Evolutionary conservation across 2,329 filamentous ascomycete species (phyloP).

Genomic region (Chaetomiaceae sp.): DNA sequence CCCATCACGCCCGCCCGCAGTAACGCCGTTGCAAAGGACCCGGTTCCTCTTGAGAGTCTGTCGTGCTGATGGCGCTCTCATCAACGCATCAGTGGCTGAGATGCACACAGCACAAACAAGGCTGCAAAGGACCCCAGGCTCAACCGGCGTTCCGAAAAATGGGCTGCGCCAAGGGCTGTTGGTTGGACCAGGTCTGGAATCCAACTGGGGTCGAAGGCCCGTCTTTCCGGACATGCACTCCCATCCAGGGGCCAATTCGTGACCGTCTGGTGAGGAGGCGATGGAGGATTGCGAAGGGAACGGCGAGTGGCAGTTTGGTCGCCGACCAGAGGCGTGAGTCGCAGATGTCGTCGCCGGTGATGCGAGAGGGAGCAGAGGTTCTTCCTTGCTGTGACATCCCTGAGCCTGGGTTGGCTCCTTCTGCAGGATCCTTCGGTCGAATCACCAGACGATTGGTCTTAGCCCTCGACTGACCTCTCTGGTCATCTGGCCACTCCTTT

Average conservation of each 20-base stretch:
- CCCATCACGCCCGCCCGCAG: neutral
- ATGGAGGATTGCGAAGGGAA: neutral
- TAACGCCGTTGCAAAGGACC: constrained; percentile 6
- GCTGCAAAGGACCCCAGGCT: neutral
- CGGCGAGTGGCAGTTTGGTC: constrained; percentile 2
- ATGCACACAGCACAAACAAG: neutral
- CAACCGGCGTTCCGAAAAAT: neutral
- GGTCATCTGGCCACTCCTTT: too few relatives aligned
- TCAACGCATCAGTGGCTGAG: neutral
- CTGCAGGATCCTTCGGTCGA: too few relatives aligned
- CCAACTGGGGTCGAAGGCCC: constrained; percentile 13
- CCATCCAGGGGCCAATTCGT: neutral
- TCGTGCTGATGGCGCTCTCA: neutral
- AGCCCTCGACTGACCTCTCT: too few relatives aligned
- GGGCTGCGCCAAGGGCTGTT: neutral
- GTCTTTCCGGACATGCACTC: constrained; percentile 3
- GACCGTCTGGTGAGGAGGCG: neutral
- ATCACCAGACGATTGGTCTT: too few relatives aligned
- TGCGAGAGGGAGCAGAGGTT: neutral
- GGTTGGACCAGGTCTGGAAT: constrained; percentile 1
- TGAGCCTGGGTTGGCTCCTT: neutral
- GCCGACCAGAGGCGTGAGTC: neutral
- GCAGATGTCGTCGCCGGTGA: neutral
- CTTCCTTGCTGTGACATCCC: neutral
- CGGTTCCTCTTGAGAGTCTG: neutral